These are phyloP conservation scores for Pythium biforme DNA, from an alignment of 352 stramenopile species.

Conservation along the genomic window DNA sequence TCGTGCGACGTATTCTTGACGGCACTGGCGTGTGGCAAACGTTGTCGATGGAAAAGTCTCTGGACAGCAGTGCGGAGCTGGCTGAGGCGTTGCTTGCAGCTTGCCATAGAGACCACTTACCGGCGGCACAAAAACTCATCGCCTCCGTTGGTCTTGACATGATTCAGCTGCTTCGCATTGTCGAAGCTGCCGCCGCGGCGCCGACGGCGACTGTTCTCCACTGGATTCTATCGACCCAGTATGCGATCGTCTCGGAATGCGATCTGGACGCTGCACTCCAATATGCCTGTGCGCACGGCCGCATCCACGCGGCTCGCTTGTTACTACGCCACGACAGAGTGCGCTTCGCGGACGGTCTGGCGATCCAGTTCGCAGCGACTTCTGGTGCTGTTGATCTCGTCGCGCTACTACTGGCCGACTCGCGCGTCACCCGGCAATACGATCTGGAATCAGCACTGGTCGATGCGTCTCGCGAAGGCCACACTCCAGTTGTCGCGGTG, in stretches of 20 bases:
- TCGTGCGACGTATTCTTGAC: slow-evolving; percentile 17
- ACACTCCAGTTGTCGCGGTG: slow-evolving; percentile 2
- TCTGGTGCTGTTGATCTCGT: slow-evolving; percentile 17
- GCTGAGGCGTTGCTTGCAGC: slow-evolving; percentile 26
- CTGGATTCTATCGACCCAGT: slow-evolving; percentile 11
- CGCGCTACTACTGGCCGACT: slow-evolving; percentile 14
- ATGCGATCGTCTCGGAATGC: neutral
- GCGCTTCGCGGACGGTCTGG: slow-evolving; percentile 10
- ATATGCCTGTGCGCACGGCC: slow-evolving; percentile 29
- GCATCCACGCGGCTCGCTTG: slow-evolving; percentile 1
- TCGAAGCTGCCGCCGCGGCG: slow-evolving; percentile 14
- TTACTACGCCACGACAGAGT: slow-evolving; percentile 1
- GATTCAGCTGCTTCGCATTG: slow-evolving; percentile 20
- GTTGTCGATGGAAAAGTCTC: neutral
- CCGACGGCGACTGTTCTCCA: slow-evolving; percentile 8
- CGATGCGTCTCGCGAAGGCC: slow-evolving; percentile 22
- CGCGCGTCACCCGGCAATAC: slow-evolving; percentile 5
- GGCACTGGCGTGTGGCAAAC: neutral
- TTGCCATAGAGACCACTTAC: slow-evolving; percentile 18
- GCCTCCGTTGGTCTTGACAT: slow-evolving; percentile 7
- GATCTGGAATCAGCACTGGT: slow-evolving; percentile 21
- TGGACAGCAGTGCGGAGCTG: slow-evolving; percentile 11
- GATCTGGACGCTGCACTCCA: slow-evolving; percentile 26
- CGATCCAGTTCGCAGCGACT: slow-evolving; percentile 24
- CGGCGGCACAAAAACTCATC: slow-evolving; percentile 14